Conservation (phyloP, 352 stramenopile genomes). For the Phytophthora melonis region DNA sequence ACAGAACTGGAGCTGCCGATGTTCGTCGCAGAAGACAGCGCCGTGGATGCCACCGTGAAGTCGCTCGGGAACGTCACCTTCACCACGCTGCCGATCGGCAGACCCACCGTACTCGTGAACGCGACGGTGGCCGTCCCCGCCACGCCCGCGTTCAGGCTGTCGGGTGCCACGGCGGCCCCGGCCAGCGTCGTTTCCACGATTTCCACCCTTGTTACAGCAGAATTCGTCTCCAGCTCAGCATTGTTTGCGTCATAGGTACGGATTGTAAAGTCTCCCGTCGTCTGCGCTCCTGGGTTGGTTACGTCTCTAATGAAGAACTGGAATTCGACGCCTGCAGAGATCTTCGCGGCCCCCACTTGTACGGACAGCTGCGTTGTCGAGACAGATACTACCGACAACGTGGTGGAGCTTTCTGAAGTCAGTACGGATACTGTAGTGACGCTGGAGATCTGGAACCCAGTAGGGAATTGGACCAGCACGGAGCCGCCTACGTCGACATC, state of each 20-base stretch:
- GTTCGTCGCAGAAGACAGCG: conserved; percentile 32
- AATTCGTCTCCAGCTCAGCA: conserved; percentile 16
- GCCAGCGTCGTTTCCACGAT: conserved; percentile 35
- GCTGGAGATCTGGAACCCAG: conserved; percentile 39
- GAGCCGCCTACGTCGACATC: conserved; percentile 32
- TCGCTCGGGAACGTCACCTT: conserved; percentile 49
- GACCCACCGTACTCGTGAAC: conserved; percentile 48
- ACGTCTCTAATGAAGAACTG: conserved; percentile 43
- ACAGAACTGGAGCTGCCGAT: conserved; percentile 43
- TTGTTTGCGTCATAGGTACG: conserved; percentile 31
- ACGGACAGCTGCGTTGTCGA: conserved; percentile 33
- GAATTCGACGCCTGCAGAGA: conserved; percentile 35
- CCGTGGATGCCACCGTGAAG: conserved; percentile 38
- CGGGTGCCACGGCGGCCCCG: conserved; percentile 23
- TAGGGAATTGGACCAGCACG: conserved; percentile 44
- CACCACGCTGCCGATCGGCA: conserved; percentile 48
- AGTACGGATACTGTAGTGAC: conserved; percentile 17
- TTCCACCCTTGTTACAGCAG: background rate
- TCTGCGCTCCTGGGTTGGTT: conserved; percentile 40
- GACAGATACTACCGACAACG: conserved; percentile 35
- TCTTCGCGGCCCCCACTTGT: conserved; percentile 24
- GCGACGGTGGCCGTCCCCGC: conserved; percentile 34
- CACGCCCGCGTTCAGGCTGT: conserved; percentile 42
- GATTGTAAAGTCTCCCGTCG: conserved; percentile 35
- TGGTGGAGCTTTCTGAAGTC: conserved; percentile 29